Percentiles rank a stretch among this genome's conserved stretches.
phyloP scores from a whole-genome alignment of 2,329 filamentous ascomycete genomes.

The Pseudogymnoascus sp. region DNA sequence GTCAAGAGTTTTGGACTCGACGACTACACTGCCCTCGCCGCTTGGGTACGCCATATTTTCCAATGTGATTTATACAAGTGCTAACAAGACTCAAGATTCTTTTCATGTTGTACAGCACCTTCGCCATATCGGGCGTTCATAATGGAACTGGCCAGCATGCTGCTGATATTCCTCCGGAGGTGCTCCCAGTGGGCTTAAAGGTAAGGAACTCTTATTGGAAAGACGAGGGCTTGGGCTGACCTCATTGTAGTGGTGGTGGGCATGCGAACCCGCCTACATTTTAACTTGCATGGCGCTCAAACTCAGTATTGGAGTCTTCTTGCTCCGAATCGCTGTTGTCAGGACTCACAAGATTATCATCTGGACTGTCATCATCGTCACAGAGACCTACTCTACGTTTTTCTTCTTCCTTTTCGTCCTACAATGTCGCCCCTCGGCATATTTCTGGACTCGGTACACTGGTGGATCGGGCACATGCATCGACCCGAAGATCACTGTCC shows the following conservation, averaged over 20 bases:
- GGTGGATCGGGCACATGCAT: constrained; percentile 33
- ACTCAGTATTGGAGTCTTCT: constrained; percentile 34
- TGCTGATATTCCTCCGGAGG: constrained; percentile 13
- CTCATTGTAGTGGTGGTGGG: constrained; percentile 19
- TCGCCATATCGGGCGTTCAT: constrained; percentile 19
- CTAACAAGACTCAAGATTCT: constrained; percentile 6
- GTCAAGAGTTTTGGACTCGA: constrained; percentile 25
- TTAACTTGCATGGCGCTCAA: constrained; percentile 33
- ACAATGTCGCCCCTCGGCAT: constrained; percentile 40
- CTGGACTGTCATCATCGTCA: constrained; percentile 28
- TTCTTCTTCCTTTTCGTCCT: constrained; percentile 40
- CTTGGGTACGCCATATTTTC: constrained; percentile 16
- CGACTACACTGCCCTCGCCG: constrained; percentile 19
- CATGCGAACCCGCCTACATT: constrained; percentile 30
- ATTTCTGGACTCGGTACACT: constrained; percentile 39
- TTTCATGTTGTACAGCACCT: constrained; percentile 17
- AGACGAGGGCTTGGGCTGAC: not conserved
- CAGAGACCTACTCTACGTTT: constrained; percentile 29
- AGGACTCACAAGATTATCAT: constrained; percentile 31
- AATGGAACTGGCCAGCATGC: constrained; percentile 25
- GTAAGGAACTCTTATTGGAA: constrained; percentile 10
- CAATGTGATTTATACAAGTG: not conserved
- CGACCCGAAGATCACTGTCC: constrained; percentile 31
- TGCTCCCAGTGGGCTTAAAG: constrained; percentile 25
- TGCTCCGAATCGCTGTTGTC: constrained; percentile 32